Base-by-base conservation (phyloP, 331 rosid genomes). In the Acacia pycnantha region DNA sequence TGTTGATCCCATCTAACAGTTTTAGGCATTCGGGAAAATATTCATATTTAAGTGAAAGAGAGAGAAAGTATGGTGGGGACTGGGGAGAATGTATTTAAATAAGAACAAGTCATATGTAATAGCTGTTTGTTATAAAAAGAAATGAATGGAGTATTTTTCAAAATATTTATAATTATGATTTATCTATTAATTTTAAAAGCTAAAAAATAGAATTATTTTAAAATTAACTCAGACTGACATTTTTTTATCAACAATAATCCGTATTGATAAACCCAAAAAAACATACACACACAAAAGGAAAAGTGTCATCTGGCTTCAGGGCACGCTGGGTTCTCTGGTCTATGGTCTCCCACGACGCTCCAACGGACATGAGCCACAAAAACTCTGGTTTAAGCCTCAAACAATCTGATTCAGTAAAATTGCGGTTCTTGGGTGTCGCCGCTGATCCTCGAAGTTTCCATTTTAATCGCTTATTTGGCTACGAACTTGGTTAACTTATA, bases 271-370 rank as follows among this genome's bases (percentile, higher is more conserved):
- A 3, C 27, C 9, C 5, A 24, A 27, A 14, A 31, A 62, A 29
- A 37, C 0, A 37, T 9, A 37, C 41, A 6, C 41, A 6, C 41
- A 6, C 41, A 0, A 0, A 6, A 62, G 1, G 0, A 12, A 27
- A 27, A 16, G 12, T 15, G 16, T 29, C 46, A 35, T 35, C 8
- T 68, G 8, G 9, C 31, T 4, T 14, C 24, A 8, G 70, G 47
- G 1, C 73, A 53, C 2, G 35, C 76, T 2, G 69, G 77, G 37
- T 48, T 43, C 53, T 73, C 82, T 84, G 90, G 90, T 56, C 66
- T 74, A 90, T 82, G 79, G 87, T 80, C 53, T 19, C 87, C 94
- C 98, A 91, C 97, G 85, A 84, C 87, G n/a, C 73, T 46, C 65
- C 11, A 80, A 74, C 64, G 22, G 81, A 69, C 78, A 4, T 77